Conservation (phyloP, 495 filamentous ascomycete species). For the Talaromyces trachyspermus region DNA sequence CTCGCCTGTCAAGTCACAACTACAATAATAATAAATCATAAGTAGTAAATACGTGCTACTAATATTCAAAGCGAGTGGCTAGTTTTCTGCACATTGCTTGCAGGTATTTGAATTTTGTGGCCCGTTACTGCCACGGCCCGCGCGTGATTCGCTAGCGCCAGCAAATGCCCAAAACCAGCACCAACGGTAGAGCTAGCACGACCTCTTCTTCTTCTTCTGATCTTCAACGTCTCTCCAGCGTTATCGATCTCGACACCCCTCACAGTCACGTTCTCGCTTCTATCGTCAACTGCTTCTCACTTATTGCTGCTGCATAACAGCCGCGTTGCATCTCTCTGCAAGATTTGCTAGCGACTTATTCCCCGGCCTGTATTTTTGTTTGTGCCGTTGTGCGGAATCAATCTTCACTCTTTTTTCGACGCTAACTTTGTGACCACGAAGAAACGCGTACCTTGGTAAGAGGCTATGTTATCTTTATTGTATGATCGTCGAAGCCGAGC, state of each 20-base stretch:
- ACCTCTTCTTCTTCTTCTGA: slow-evolving; percentile 8
- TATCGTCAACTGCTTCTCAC: not conserved
- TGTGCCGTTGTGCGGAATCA: slow-evolving; percentile 10
- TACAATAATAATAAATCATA: no score
- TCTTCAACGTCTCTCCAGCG: slow-evolving; percentile 4
- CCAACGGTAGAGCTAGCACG: slow-evolving; percentile 3
- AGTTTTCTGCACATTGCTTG: slow-evolving; percentile 2
- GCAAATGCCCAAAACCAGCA: not conserved
- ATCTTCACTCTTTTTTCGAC: slow-evolving; percentile 1
- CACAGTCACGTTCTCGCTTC: slow-evolving; percentile 2
- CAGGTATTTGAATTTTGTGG: slow-evolving; percentile 1
- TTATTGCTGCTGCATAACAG: slow-evolving; percentile 5
- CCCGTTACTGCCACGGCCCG: not conserved
- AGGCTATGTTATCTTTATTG: not conserved
- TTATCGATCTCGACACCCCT: slow-evolving; percentile 2
- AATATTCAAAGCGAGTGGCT: slow-evolving; percentile 9
- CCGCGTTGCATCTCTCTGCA: not conserved
- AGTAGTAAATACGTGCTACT: no score
- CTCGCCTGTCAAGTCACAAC: no score
- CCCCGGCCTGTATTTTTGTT: slow-evolving; percentile 9
- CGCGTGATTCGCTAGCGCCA: not conserved
- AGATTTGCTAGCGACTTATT: not conserved
- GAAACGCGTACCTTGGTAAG: slow-evolving; percentile 7
- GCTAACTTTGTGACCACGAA: slow-evolving; percentile 6
- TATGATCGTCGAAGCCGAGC: not conserved